A percentile compares a stretch with the other conserved stretches of the same genome.
Conservation (phyloP, 495 filamentous ascomycete species). For the Lindgomyces ingoldianus region DNA sequence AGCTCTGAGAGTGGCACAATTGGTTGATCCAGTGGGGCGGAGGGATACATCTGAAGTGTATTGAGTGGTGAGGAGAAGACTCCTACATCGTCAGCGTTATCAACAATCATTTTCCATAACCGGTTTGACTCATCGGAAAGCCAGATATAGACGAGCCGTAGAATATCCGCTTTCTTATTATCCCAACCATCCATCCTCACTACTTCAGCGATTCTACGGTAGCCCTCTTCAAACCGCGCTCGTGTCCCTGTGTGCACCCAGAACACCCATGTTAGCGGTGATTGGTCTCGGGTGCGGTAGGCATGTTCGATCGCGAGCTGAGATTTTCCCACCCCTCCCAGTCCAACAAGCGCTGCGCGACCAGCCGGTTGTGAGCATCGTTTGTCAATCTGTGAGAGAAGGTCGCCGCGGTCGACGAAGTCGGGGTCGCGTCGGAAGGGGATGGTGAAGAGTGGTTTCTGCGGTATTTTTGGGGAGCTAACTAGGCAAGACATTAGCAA, state of each 20-base stretch:
- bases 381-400: constrained; percentile 42
- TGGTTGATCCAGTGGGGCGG: neutral
- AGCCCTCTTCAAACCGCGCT: constrained; percentile 14
- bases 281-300: constrained; percentile 13
- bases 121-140: constrained; percentile 17
- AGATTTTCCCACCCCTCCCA: constrained; percentile 53
- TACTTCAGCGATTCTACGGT: constrained; percentile 16
- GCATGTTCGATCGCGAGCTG: constrained; percentile 21
- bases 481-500: no score
- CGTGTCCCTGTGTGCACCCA: constrained; percentile 26
- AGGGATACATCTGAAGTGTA: no score
- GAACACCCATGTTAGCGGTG: constrained; percentile 25
- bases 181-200: constrained; percentile 15
- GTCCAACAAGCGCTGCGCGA: constrained; percentile 35
- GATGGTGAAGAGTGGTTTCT: constrained; percentile 39
- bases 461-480: no score
- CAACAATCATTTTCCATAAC: constrained; percentile 18
- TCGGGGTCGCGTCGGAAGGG: constrained; percentile 47
- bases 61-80: no score
- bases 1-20: neutral
- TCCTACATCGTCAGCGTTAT: constrained; percentile 23
- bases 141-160: constrained; percentile 17
- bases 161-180: constrained; percentile 5
- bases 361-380: constrained; percentile 30
- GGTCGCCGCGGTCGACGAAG: constrained; percentile 49